These are phyloP conservation scores for Flaveria bidentis DNA, from an alignment of 129 eudicot genomes.

Conservation along the genomic window DNA sequence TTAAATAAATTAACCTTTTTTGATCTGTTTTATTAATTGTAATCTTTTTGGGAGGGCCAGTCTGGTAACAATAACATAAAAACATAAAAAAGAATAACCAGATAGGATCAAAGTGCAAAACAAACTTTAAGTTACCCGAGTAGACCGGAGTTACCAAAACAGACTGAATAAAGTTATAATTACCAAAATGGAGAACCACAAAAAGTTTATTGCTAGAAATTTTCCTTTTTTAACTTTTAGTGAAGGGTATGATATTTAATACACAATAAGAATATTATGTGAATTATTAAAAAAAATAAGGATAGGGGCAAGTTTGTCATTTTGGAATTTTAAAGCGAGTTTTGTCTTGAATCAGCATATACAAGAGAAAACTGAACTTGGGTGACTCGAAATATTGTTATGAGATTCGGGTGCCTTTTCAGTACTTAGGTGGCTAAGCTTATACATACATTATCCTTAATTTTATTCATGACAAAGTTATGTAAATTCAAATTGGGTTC, in stretches of 20 bases:
- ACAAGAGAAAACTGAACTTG: neutral
- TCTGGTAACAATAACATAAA: neutral
- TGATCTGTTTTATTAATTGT: neutral
- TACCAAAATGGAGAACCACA: conserved; percentile 1
- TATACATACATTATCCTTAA: conserved; percentile 21
- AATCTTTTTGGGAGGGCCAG: neutral
- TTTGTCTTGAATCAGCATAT: neutral
- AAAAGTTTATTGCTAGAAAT: neutral
- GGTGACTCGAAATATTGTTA: neutral
- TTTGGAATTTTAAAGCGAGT: neutral
- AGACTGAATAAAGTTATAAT: too few relatives aligned
- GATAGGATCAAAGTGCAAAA: neutral
- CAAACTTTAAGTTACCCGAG: neutral
- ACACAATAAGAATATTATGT: neutral
- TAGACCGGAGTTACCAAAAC: neutral
- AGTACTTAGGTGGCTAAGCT: conserved; percentile 9
- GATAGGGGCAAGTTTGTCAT: neutral
- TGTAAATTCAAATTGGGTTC: neutral
- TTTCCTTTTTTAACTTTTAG: neutral
- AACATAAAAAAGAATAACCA: neutral
- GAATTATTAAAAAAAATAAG: neutral
- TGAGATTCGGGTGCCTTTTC: neutral
- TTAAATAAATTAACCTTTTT: neutral
- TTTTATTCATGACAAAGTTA: conserved; percentile 10
- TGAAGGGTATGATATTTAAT: neutral